phyloP scores from a whole-genome alignment of 192 early-diverging fungal species.

The Linnemannia schmuckeri region DNA sequence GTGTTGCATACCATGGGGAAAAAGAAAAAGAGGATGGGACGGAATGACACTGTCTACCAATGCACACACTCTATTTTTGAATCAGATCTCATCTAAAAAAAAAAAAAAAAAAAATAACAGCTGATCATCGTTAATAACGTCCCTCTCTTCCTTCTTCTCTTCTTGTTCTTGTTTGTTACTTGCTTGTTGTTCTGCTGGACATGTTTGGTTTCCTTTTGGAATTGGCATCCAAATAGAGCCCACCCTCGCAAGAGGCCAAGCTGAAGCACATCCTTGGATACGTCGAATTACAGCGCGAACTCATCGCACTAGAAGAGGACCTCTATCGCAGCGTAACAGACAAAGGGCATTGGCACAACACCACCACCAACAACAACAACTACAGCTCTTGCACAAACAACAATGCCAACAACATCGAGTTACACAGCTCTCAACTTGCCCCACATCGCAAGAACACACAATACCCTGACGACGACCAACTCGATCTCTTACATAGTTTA shows the following conservation, averaged over 20 bases:
- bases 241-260: conserved; percentile 43
- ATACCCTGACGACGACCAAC: background rate
- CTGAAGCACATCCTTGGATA: conserved; percentile 51
- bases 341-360: conserved; percentile 24
- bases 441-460: conserved; percentile 16
- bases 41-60: too few species aligned
- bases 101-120: too few species aligned
- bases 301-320: conserved; percentile 40
- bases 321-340: conserved; percentile 15
- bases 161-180: too few species aligned
- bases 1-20: too few species aligned
- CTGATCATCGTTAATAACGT: too few species aligned
- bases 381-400: conserved; percentile 10
- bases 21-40: too few species aligned
- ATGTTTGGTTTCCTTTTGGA: background rate
- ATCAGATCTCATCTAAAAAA: too few species aligned
- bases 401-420: conserved; percentile 24
- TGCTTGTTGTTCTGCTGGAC: background rate
- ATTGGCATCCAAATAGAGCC: conserved; percentile 27
- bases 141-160: too few species aligned
- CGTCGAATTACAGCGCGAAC: conserved; percentile 43
- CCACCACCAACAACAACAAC: background rate
- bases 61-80: too few species aligned
- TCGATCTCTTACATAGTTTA: conserved; percentile 1
- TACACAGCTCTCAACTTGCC: conserved; percentile 23